Conservation (phyloP, 495 filamentous ascomycete genomes). For the Cudoniella acicularis region DNA sequence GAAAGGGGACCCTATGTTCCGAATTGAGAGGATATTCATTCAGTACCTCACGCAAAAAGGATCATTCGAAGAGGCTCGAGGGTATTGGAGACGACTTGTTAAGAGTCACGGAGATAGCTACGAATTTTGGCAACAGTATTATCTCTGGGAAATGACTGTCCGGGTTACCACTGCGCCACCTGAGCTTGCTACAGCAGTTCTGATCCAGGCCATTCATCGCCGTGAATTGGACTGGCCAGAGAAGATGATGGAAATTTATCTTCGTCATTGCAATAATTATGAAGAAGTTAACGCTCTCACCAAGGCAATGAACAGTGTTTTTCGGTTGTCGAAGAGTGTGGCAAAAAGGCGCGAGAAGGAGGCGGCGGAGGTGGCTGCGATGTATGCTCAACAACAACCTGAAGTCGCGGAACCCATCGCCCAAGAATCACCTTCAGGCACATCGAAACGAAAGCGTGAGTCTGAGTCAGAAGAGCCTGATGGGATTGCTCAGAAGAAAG, state of each 20-base stretch:
- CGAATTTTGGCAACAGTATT: constrained; percentile 91
- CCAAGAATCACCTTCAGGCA: constrained; percentile 10
- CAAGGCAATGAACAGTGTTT: constrained; percentile 62
- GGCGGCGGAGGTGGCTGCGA: constrained; percentile 49
- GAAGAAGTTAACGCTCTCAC: constrained; percentile 71
- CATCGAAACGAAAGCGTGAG: constrained; percentile 68
- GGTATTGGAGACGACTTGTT: constrained; percentile 70
- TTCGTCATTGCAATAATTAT: constrained; percentile 84
- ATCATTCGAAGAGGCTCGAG: constrained; percentile 58
- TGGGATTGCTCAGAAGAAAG: constrained; percentile 51
- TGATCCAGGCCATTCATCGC: constrained; percentile 68
- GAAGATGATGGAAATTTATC: constrained; percentile 75
- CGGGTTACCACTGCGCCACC: constrained; percentile 39
- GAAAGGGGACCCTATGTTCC: constrained; percentile 79
- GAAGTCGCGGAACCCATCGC: not conserved
- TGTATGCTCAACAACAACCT: constrained; percentile 38
- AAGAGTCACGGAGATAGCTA: constrained; percentile 67
- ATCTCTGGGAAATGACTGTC: constrained; percentile 77
- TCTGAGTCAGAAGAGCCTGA: constrained; percentile 24
- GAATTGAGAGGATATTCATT: constrained; percentile 86
- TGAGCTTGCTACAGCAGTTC: constrained; percentile 63
- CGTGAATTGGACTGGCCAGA: constrained; percentile 86
- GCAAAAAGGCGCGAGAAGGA: constrained; percentile 65
- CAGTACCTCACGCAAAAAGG: constrained; percentile 81
- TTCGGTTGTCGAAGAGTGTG: constrained; percentile 60